Conservation (phyloP, 2,329 filamentous ascomycete species). For the Calonectria pauciramosa region DNA sequence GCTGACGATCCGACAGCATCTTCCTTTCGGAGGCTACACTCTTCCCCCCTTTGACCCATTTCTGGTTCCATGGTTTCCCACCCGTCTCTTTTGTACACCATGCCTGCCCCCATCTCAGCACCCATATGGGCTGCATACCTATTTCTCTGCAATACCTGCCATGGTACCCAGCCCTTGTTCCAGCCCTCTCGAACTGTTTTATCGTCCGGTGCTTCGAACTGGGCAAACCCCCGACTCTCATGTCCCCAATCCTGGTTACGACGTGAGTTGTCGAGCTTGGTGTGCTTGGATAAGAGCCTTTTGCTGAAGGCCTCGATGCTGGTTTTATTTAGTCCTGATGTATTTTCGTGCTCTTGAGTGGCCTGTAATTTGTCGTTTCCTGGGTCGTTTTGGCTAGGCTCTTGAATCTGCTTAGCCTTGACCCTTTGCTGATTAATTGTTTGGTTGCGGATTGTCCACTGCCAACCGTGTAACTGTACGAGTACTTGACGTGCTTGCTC, state of each 20-base stretch:
- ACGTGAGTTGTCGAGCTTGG: no score
- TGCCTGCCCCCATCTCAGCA: not conserved
- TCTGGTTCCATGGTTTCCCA: not conserved
- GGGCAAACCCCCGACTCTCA: not conserved
- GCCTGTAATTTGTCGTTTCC: not conserved
- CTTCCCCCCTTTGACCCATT: no score
- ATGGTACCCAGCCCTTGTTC: not conserved
- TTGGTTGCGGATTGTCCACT: constrained; percentile 34
- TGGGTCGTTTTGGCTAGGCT: not conserved
- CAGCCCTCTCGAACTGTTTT: not conserved
- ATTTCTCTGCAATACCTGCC: not conserved
- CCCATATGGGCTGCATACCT: not conserved
- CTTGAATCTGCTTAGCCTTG: not conserved
- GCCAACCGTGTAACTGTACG: constrained; percentile 38
- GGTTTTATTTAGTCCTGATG: not conserved
- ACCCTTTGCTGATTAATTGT: not conserved
- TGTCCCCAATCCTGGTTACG: not conserved
- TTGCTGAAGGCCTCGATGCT: not conserved
- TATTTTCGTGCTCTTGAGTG: not conserved
- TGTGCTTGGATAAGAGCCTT: not conserved
- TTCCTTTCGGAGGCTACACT: not conserved
- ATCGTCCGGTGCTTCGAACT: not conserved
- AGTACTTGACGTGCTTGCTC: constrained; percentile 34
- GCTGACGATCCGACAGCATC: not conserved
- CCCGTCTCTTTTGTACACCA: not conserved